Conservation (phyloP, 73 alveolate species). For the Symbiodinium pilosum region DNA sequence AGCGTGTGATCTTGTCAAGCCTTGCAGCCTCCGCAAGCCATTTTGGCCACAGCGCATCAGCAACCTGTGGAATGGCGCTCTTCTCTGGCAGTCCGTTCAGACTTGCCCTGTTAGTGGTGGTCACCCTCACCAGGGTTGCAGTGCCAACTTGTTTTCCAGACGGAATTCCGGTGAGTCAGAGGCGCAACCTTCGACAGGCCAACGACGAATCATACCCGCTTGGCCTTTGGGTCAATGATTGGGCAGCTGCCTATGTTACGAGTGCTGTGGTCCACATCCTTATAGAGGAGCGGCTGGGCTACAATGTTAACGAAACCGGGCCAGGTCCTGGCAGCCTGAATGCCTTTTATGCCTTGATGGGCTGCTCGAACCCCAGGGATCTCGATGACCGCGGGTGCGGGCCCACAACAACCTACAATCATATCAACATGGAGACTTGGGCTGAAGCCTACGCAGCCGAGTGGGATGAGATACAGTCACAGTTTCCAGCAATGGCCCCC, state of each 20-base stretch:
- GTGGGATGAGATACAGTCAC: neutral
- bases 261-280: neutral
- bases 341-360: constrained; percentile 18
- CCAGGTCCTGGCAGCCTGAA: neutral
- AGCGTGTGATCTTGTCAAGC: too few species aligned
- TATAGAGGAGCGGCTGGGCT: neutral
- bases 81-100: too few species aligned
- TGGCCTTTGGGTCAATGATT: neutral
- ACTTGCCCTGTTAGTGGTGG: too few species aligned
- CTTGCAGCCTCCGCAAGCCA: neutral
- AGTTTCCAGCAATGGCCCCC: neutral
- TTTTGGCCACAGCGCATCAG: too few species aligned
- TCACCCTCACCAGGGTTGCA: too few species aligned
- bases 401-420: neutral
- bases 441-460: neutral
- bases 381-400: neutral
- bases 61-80: too few species aligned
- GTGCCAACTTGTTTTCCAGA: too few species aligned
- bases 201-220: neutral
- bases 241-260: constrained; percentile 9
- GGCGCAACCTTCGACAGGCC: neutral
- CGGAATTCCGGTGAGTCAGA: too few species aligned
- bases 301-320: neutral
- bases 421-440: neutral
- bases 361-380: neutral